Conservation (phyloP, 768 basidiomycete genomes). For the Termitomyces sp. region DNA sequence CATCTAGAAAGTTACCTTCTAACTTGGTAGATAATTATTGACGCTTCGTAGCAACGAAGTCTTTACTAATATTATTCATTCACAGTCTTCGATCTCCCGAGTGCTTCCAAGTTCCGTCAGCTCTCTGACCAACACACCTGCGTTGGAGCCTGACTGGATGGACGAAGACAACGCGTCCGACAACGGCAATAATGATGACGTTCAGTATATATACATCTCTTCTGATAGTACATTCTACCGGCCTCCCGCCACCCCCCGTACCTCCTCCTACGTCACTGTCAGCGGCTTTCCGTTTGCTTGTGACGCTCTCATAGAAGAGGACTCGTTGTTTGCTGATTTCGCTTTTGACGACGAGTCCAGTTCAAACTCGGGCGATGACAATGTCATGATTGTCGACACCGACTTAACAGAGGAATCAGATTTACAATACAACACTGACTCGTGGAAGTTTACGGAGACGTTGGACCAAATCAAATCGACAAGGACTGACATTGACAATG, state of each 20-base stretch:
- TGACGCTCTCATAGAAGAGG: slow-evolving; percentile 19
- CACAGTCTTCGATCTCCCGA: neutral
- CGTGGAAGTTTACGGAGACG: slow-evolving; percentile 1
- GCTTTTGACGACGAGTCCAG: slow-evolving; percentile 5
- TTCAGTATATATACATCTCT: slow-evolving; percentile 34
- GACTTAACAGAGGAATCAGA: neutral
- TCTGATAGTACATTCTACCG: slow-evolving; percentile 33
- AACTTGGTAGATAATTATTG: neutral
- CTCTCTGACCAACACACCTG: slow-evolving; percentile 13
- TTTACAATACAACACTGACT: neutral
- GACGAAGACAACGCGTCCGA: slow-evolving; percentile 9
- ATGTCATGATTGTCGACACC: slow-evolving; percentile 5
- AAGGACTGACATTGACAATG: neutral
- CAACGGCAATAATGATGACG: slow-evolving; percentile 14
- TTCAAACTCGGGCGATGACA: neutral
- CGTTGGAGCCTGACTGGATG: slow-evolving; percentile 13
- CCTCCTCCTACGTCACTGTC: slow-evolving; percentile 24
- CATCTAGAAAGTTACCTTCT: neutral
- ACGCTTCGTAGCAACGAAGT: neutral
- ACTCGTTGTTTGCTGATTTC: slow-evolving; percentile 9
- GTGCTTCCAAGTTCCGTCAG: slow-evolving; percentile 4
- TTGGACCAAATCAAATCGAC: slow-evolving; percentile 1
- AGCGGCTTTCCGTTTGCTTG: slow-evolving; percentile 19
- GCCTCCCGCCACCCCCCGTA: slow-evolving; percentile 20
- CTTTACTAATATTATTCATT: neutral